phyloP scores from a whole-genome alignment of 768 basidiomycete species.

The Hebeloma cylindrosporum region DNA sequence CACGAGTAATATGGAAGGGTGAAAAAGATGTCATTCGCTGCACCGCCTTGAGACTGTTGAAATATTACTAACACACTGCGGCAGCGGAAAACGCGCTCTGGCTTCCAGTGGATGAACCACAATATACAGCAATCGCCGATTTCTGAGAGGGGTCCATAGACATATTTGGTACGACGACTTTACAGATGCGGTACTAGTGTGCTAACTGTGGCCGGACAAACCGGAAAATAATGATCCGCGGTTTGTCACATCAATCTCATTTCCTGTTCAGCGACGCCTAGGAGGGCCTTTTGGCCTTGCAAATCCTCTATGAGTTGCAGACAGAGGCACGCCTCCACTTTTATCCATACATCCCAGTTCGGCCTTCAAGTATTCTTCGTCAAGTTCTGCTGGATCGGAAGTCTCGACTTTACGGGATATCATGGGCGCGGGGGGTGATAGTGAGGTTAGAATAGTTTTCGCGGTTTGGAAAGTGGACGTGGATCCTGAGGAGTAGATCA shows the following conservation, averaged over 20 bases:
- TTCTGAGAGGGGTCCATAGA: not conserved
- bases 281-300: constrained; percentile 70
- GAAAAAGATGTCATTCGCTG: not conserved
- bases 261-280: constrained; percentile 37
- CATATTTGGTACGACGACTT: not conserved
- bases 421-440: constrained; percentile 39
- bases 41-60: not conserved
- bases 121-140: constrained; percentile 74
- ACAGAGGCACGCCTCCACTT: constrained; percentile 9
- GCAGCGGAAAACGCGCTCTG: constrained; percentile 62
- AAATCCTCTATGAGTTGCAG: constrained; percentile 48
- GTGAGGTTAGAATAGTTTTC: constrained; percentile 48
- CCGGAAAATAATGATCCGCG: too few species aligned
- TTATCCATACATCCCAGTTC: constrained; percentile 52
- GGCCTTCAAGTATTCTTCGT: constrained; percentile 57
- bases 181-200: not conserved
- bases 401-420: constrained; percentile 76
- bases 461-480: constrained; percentile 55
- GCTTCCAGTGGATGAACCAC: constrained; percentile 73
- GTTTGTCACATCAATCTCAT: too few species aligned
- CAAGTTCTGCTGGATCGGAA: constrained; percentile 73
- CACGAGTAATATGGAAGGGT: not conserved
- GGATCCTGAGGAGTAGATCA: constrained; percentile 84
- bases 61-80: constrained; percentile 60
- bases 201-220: too few species aligned